phyloP scores from a whole-genome alignment of 495 filamentous ascomycete genomes.

The Aspergillus egyptiacus region DNA sequence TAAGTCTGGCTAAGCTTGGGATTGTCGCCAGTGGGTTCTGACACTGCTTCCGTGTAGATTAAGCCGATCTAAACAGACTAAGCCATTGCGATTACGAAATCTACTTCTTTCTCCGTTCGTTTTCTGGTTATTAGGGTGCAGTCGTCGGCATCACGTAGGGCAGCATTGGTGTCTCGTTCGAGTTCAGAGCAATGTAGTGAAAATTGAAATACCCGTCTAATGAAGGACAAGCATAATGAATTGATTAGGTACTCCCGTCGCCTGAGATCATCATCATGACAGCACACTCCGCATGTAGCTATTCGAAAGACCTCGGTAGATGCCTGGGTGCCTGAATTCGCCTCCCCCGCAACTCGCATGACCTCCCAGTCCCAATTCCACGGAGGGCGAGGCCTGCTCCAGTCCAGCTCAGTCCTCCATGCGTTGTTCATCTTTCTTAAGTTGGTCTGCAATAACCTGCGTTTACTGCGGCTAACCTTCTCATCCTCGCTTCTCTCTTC shows the following conservation, averaged over 20 bases:
- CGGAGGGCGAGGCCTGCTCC: no score
- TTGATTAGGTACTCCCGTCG: no score
- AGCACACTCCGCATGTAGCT: no score
- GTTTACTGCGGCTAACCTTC: constrained; percentile 13
- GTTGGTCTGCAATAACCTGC: background rate
- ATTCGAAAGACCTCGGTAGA: no score
- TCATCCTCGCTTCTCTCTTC: constrained; percentile 13
- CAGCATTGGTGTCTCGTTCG: background rate
- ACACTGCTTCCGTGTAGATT: constrained; percentile 44
- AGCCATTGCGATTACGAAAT: no score
- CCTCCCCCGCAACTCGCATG: constrained; percentile 44
- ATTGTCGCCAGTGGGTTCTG: background rate
- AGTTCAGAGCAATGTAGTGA: no score
- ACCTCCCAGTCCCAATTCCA: no score
- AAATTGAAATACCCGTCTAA: no score
- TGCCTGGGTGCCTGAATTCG: constrained; percentile 19
- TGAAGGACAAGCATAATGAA: no score
- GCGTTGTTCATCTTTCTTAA: constrained; percentile 12
- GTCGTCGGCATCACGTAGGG: background rate
- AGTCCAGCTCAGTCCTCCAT: constrained; percentile 22
- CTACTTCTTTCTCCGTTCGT: background rate
- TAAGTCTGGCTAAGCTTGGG: constrained; percentile 21
- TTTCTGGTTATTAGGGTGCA: constrained; percentile 1
- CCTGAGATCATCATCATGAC: no score
- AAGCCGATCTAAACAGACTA: constrained; percentile 74